These are phyloP conservation scores for Phialemonium atrogriseum DNA, from an alignment of 2,329 filamentous ascomycete species.

Conservation along the genomic window DNA sequence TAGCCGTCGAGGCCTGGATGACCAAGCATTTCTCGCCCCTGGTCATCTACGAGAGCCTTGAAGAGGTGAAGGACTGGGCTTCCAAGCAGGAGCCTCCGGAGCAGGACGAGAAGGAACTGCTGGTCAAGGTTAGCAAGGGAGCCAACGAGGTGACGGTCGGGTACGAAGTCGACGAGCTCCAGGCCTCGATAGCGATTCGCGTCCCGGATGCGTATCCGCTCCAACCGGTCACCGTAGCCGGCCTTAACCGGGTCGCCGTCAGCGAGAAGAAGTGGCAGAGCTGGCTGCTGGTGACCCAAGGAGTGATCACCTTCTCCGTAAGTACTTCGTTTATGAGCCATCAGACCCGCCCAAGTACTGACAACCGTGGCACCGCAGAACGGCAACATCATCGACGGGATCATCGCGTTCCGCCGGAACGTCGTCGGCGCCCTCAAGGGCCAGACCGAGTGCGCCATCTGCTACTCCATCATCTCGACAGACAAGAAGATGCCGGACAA, in stretches of 20 bases:
- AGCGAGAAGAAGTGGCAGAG: conserved; percentile 87
- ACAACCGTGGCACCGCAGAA: conserved; percentile 40
- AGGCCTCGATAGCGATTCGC: conserved; percentile 72
- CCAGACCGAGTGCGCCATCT: conserved; percentile 92
- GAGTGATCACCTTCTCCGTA: conserved; percentile 83
- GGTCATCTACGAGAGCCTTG: conserved; percentile 56
- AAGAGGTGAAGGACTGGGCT: conserved; percentile 62
- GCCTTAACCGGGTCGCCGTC: conserved; percentile 76
- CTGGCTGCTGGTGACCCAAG: conserved; percentile 83
- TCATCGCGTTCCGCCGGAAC: conserved; percentile 79
- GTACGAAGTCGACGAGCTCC: conserved; percentile 82
- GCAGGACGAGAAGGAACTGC: conserved; percentile 46
- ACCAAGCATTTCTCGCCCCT: conserved; percentile 71
- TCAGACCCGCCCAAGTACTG: too few species aligned
- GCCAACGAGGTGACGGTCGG: conserved; percentile 72
- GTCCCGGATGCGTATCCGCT: conserved; percentile 80
- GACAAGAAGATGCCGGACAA: conserved; percentile 91
- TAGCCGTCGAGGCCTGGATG: conserved; percentile 77
- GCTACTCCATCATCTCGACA: conserved; percentile 85
- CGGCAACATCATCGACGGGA: conserved; percentile 77
- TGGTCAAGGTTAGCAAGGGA: conserved; percentile 62
- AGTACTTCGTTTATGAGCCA: too few species aligned
- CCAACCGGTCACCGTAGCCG: conserved; percentile 65
- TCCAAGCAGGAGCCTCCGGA: conserved; percentile 38
- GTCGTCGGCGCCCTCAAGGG: conserved; percentile 83